Base-by-base conservation (phyloP, 257 asterid genomes). In the Penstemon barbatus region DNA sequence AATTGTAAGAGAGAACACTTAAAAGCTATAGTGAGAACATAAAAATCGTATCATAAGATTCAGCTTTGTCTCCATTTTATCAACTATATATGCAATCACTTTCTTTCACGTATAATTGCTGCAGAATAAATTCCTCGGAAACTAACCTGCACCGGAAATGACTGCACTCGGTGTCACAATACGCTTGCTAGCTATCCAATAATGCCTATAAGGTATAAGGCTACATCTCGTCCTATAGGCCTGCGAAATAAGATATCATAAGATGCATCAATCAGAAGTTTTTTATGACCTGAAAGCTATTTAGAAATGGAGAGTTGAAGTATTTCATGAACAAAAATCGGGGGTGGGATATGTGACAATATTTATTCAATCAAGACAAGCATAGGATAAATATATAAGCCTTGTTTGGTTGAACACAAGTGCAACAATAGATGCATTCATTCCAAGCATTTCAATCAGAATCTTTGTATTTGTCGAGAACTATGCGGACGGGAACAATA, bases 91-190 rank as follows among this genome's bases (percentile, higher is more conserved):
- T 38, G 8, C 1, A 38, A 37, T 37, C 48, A 37, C n/a, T 10
- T 39, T 41, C 8, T 5, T 44, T 70, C 11, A 61, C 15, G 39
- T 15, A 11, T 7, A 12, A 4, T 13, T n/a, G 53, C 10, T 36
- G n/a, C 9, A 37, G 61, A 74, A 61, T 36, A 11, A 43, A 45
- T 36, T 40, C 40, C 59, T 60, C 48, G 41, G 51, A 4, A 73
- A 77, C 85, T 18, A 63, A 90, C 98, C 97, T 88, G 95, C 93
- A 49, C 98, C 98, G 39, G 96, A 84, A 65, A 92, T 77, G 49
- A 86, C 61, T 8, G 87, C 82, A 33, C 65, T 72, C 5, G 96
- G 90, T 41, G 97, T 90, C 65, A 92, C 96, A 8, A 94, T 86
- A 15, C 91, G 92, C 65, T 72, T 89, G 88, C 99, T 90, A 70